phyloP scores from a whole-genome alignment of 1,284 basidiomycete species.

The Trichosporon sp. region DNA sequence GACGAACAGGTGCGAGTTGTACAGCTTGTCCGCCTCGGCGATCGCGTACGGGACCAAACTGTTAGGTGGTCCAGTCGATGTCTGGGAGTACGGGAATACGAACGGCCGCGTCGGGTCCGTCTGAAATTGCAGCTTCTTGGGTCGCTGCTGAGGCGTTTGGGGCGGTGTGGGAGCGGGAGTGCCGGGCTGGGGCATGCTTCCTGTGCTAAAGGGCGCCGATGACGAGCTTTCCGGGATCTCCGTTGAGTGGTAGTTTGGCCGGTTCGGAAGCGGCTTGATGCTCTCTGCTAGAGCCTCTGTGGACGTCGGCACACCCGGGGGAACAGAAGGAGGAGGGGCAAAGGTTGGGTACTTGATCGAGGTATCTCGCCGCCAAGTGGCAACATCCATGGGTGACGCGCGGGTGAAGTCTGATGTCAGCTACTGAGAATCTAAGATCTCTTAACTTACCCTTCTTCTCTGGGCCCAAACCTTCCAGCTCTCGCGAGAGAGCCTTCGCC shows the following conservation, averaged over 20 bases:
- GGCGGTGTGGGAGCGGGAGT: slow-evolving; percentile 88
- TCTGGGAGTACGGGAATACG: slow-evolving; percentile 83
- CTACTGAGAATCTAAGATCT: not conserved
- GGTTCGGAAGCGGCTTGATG: slow-evolving; percentile 83
- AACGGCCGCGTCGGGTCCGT: slow-evolving; percentile 94
- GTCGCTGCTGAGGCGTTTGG: slow-evolving; percentile 67
- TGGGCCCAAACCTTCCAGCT: slow-evolving; percentile 65
- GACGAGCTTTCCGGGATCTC: slow-evolving; percentile 29
- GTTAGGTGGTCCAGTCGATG: slow-evolving; percentile 40
- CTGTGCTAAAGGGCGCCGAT: slow-evolving; percentile 16
- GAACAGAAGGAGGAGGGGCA: slow-evolving; percentile 54
- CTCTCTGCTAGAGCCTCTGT: slow-evolving; percentile 73
- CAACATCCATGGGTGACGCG: slow-evolving; percentile 80
- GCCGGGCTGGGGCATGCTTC: slow-evolving; percentile 52
- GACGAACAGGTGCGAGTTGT: slow-evolving; percentile 84
- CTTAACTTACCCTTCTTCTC: slow-evolving; percentile 56
- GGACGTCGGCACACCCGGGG: slow-evolving; percentile 39
- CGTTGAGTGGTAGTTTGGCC: slow-evolving; percentile 72
- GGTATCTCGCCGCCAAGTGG: slow-evolving; percentile 79
- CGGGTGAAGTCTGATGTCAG: slow-evolving; percentile 58
- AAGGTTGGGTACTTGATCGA: slow-evolving; percentile 93
- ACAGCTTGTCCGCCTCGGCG: slow-evolving; percentile 88
- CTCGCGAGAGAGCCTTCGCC: slow-evolving; percentile 78
- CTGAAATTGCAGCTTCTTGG: slow-evolving; percentile 98
- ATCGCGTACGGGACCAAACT: slow-evolving; percentile 83